A percentile compares a stretch with the other conserved stretches of the same genome.
phyloP scores from a whole-genome alignment of 768 basidiomycete genomes.

The Gyrodon lividus region DNA sequence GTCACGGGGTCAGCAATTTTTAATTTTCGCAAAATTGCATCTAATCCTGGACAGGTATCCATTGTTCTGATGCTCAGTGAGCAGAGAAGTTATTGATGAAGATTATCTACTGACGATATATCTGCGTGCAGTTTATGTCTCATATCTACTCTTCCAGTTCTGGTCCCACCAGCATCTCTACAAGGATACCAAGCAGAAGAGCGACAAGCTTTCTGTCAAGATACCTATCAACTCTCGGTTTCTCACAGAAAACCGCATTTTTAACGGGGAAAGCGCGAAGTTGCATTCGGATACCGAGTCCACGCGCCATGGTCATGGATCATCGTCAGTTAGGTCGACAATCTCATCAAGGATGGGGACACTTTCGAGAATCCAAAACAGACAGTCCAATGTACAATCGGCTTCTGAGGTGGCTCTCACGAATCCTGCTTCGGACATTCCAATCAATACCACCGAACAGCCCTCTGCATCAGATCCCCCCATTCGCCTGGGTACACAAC shows the following conservation, averaged over 20 bases:
- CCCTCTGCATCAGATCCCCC: slow-evolving; percentile 12
- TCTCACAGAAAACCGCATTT: slow-evolving; percentile 23
- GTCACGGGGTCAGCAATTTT: slow-evolving; percentile 44
- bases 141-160: slow-evolving; percentile 54
- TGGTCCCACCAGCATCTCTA: slow-evolving; percentile 57
- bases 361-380: slow-evolving; percentile 6
- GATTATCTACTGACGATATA: not conserved
- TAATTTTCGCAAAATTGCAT: not conserved
- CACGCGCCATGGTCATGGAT: slow-evolving; percentile 11
- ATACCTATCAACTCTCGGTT: slow-evolving; percentile 30
- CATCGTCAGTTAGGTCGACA: slow-evolving; percentile 8
- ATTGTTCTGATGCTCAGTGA: slow-evolving; percentile 53
- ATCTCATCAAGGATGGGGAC: slow-evolving; percentile 14
- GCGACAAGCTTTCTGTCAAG: slow-evolving; percentile 36
- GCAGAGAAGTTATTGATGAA: slow-evolving; percentile 14
- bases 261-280: slow-evolving; percentile 24
- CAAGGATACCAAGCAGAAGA: slow-evolving; percentile 46
- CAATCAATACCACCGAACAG: slow-evolving; percentile 7
- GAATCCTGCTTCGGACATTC: slow-evolving; percentile 4
- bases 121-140: slow-evolving; percentile 43
- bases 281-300: slow-evolving; percentile 20
- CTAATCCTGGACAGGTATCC: slow-evolving; percentile 37
- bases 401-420: slow-evolving; percentile 29
- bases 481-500: slow-evolving; percentile 26
- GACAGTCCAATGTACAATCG: slow-evolving; percentile 17